Conservation (phyloP, 192 early-diverging fungal species). For the Dissophora ornata region DNA sequence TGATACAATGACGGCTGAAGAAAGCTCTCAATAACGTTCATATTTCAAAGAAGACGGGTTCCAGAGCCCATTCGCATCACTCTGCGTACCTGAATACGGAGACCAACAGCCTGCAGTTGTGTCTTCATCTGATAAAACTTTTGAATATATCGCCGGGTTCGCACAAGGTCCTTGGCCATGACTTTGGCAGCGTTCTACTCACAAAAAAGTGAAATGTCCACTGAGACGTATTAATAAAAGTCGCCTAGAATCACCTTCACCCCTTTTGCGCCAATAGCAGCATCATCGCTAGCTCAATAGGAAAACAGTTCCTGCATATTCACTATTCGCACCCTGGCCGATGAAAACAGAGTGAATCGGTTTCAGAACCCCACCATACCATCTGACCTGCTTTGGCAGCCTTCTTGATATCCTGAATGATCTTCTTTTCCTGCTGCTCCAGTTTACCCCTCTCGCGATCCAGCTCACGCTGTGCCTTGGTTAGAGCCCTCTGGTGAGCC, state of each 20-base stretch:
- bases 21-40: not conserved
- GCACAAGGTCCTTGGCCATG: constrained; percentile 98
- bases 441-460: constrained; percentile 91
- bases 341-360: too few relatives aligned
- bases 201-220: too few relatives aligned
- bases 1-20: not conserved
- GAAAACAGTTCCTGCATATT: too few relatives aligned
- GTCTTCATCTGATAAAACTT: constrained; percentile 98
- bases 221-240: too few relatives aligned
- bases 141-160: constrained; percentile 92
- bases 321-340: too few relatives aligned
- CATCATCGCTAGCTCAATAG: too few relatives aligned
- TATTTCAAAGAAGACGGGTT: too few relatives aligned
- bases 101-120: constrained; percentile 89
- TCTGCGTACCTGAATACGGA: constrained; percentile 84
- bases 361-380: too few relatives aligned
- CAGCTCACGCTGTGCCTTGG: constrained; percentile 90
- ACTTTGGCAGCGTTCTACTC: constrained; percentile 85
- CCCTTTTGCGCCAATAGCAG: too few relatives aligned
- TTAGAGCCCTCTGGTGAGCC: constrained; percentile 89
- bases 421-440: constrained; percentile 95
- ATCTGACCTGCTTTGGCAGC: constrained; percentile 91
- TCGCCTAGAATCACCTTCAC: too few relatives aligned
- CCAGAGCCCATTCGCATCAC: too few relatives aligned
- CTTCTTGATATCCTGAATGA: constrained; percentile 93